These are phyloP conservation scores for Fraxinus paxiana DNA, from an alignment of 305 asterid genomes.

Conservation along the genomic window DNA sequence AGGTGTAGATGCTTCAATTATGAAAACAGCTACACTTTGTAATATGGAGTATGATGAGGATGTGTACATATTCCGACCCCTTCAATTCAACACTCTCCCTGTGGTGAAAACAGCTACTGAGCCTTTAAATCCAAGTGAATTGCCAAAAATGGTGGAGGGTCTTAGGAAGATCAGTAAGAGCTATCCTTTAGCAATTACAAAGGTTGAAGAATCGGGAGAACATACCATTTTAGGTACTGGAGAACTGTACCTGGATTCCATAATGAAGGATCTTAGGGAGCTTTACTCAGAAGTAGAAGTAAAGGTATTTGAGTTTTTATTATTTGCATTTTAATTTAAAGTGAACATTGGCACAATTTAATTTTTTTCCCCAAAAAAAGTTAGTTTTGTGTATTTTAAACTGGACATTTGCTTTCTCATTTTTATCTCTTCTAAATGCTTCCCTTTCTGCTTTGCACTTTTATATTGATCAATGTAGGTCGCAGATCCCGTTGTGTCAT, in stretches of 20 bases:
- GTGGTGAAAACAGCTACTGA: conserved; percentile 99
- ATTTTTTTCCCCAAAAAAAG: background rate
- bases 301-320: conserved; percentile 47
- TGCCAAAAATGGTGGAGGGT: conserved; percentile 99
- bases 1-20: conserved; percentile 98
- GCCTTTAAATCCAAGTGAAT: conserved; percentile 93
- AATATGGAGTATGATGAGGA: conserved; percentile 74
- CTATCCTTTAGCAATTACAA: conserved; percentile 92
- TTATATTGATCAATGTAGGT: conserved; percentile 46
- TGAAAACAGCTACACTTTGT: conserved; percentile 97
- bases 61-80: conserved; percentile 79
- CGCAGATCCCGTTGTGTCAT: conserved; percentile 96
- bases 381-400: background rate
- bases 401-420: background rate
- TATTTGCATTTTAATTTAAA: background rate
- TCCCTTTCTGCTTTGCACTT: background rate
- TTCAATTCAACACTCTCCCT: conserved; percentile 90
- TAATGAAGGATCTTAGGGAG: conserved; percentile 98
- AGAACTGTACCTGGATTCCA: conserved; percentile 85
- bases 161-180: conserved; percentile 97
- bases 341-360: background rate
- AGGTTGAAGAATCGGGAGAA: conserved; percentile 97
- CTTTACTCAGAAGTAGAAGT: conserved; percentile 98
- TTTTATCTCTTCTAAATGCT: background rate
- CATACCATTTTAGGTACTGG: conserved; percentile 98